A percentile compares a stretch with the other conserved stretches of the same genome.
phyloP scores from a whole-genome alignment of 129 eudicot genomes.

The sunflower (Helianthus annuus) region HanXRQr2.0-SUNRISE NC_035448.2:169353617-169354116 shows the following conservation, averaged over 20 bases:
- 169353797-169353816: not conserved
- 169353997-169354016: conserved; percentile 15
- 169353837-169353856: not conserved
- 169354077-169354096: no score
- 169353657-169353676: conserved; percentile 24
- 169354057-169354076: no score
- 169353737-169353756: conserved; percentile 22
- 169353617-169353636: not conserved
- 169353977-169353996: not conserved
- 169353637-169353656: not conserved
- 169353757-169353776: conserved; percentile 19
- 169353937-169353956: conserved; percentile 1
- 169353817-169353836: conserved; percentile 10
- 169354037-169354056: not conserved
- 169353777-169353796: conserved; percentile 19
- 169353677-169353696: conserved; percentile 26
- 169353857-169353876: not conserved
- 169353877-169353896: not conserved
- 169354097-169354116: no score
- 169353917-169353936: not conserved
- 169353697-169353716: conserved; percentile 16
- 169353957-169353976: conserved; percentile 21
- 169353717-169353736: conserved; percentile 5
- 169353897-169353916: conserved; percentile 12
- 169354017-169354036: not conserved